These are phyloP conservation scores for Entrophospora sp. DNA, from an alignment of 192 early-diverging fungal species.

Conservation along the genomic window DNA sequence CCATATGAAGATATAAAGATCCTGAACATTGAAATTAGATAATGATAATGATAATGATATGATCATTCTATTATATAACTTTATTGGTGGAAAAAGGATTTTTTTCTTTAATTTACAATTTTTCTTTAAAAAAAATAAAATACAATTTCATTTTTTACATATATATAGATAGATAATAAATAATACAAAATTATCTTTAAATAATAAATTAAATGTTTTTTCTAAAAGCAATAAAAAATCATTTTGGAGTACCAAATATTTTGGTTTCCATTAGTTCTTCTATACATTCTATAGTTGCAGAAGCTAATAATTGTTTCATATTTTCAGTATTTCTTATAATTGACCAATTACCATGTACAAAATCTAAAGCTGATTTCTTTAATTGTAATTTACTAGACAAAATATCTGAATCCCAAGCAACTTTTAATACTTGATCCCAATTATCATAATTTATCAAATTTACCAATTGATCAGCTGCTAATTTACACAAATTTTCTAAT, in stretches of 20 bases:
- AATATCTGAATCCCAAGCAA: slow-evolving; percentile 9
- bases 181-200: no score
- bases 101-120: neutral
- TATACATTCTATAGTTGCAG: neutral
- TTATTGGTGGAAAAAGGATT: neutral
- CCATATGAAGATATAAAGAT: slow-evolving; percentile 79
- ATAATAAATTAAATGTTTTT: no score
- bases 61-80: neutral
- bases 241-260: slow-evolving; percentile 2
- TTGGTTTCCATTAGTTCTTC: slow-evolving; percentile 8
- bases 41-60: slow-evolving; percentile 39
- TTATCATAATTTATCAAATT: neutral
- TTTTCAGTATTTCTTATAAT: neutral
- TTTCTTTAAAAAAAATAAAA: neutral
- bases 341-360: neutral
- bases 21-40: slow-evolving; percentile 69
- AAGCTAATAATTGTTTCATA: neutral
- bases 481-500: neutral
- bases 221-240: no score
- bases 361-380: neutral
- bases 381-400: neutral
- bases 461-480: slow-evolving; percentile 2
- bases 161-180: no score
- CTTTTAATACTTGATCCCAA: slow-evolving; percentile 11
- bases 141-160: no score